Evolutionary conservation across 805 yeast species (phyloP), one percentile per base, ranked within the genome.

Genomic region (Wickerhamiella qilinensis): DNA sequence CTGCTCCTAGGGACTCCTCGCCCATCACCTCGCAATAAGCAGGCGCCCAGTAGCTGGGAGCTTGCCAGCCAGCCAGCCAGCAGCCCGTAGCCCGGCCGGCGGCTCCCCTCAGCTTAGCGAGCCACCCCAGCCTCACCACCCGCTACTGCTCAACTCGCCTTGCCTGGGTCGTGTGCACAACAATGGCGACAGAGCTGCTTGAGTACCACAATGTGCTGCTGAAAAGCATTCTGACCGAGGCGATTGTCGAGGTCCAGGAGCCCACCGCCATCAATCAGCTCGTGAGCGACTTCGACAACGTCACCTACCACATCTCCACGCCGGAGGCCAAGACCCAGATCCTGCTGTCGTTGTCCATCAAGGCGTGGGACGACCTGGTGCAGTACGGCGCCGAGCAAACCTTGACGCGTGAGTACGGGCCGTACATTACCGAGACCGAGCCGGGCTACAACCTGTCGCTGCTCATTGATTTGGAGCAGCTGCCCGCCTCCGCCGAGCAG

Each of bases 261-360:
- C 67, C 71, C 2, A 56, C 68, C 36, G 41, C 50, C 30, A 65
- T 84, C 45, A 96, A 91, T 60, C 73, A 96, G 57, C 75, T 88
- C 44, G 73, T 91, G 45, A 77, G 93, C 30, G 99, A 91, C 63
- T 91, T 91, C 51, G 99, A 91, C 59, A 84, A 84, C 62, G 93
- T 95, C 36, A 81, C 91, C 22, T 86, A 81, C 60, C 97, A 88
- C 58, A 66, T 91, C 44, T 78, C 94, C 35, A 88, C 93, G n/a
- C 82, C 86, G 2, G 85, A 76, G 47, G 65, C 73, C 43, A 82
- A 78, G 61, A 58, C 75, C 27, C 51, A 69, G 55, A 59, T 84
- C 42, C 62, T 79, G 46, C 62, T 84, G 20, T 78, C 91, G 19
- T 64, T 84, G 38, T 71, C 69, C 45, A 71, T 83, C 56, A 80